phyloP scores from a whole-genome alignment of 306 rosid species.

The Casuarina cunninghamiana region DNA sequence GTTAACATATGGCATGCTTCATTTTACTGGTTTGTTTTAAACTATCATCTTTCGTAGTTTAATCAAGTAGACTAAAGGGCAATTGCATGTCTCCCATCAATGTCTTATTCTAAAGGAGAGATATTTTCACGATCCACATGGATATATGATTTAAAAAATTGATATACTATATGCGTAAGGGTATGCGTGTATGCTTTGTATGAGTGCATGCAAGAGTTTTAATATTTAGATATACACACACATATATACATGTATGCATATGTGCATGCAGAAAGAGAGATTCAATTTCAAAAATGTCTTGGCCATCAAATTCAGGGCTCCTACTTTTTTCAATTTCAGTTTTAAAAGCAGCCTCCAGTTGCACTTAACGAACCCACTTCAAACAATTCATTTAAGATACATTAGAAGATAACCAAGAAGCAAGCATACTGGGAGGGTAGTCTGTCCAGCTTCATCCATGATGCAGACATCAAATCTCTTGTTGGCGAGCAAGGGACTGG shows the following conservation, averaged over 20 bases:
- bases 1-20: too few species aligned
- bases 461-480: conserved; percentile 90
- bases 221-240: too few species aligned
- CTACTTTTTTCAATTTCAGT: background rate
- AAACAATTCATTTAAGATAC: conserved; percentile 9
- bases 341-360: background rate
- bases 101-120: background rate
- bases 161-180: background rate
- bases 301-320: background rate
- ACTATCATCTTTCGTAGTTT: background rate
- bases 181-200: background rate
- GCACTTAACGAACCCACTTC: background rate
- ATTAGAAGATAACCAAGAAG: conserved; percentile 23
- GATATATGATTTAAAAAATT: background rate
- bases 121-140: background rate
- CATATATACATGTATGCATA: too few species aligned
- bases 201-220: background rate
- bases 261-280: background rate
- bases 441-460: conserved; percentile 99
- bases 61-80: background rate
- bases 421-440: conserved; percentile 81
- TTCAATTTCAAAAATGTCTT: background rate
- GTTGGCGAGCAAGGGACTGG: conserved; percentile 74
- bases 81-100: background rate
- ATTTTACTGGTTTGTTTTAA: background rate